Conservation (phyloP, 495 filamentous ascomycete genomes). For the Massariosphaeria phaeospora region DNA sequence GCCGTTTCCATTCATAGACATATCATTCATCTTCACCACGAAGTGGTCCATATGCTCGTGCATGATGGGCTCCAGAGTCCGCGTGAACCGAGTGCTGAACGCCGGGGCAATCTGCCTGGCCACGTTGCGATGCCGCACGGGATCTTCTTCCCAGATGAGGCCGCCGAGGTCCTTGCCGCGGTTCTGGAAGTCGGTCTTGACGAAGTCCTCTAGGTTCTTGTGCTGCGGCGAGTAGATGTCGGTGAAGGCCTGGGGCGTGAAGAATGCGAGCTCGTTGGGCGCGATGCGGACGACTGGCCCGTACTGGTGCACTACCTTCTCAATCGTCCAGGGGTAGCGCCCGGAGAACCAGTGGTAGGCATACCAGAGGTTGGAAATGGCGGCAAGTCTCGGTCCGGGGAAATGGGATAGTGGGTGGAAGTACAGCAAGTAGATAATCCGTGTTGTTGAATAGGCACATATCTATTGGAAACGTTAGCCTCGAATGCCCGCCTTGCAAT, state of each 20-base stretch:
- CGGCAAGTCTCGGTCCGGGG: conserved; percentile 1
- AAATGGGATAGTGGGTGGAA: conserved; percentile 9
- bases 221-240: conserved; percentile 7
- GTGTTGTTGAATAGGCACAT: neutral
- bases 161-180: neutral
- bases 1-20: neutral
- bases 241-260: neutral
- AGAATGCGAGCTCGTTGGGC: conserved; percentile 6
- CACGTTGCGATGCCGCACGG: conserved; percentile 6
- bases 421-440: neutral
- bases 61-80: neutral
- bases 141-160: conserved; percentile 1
- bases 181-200: neutral
- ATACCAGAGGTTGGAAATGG: neutral
- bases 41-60: conserved; percentile 4
- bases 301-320: conserved; percentile 1
- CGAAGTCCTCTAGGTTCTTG: conserved; percentile 10
- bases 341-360: conserved; percentile 4
- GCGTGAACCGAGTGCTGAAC: conserved; percentile 6
- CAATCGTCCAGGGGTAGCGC: conserved; percentile 8
- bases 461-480: too few species aligned
- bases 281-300: conserved; percentile 12
- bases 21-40: neutral
- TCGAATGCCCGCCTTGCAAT: too few species aligned
- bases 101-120: conserved; percentile 10